Conservation (phyloP, 352 stramenopile genomes). For the Saprolegnia parasitica region DNA sequence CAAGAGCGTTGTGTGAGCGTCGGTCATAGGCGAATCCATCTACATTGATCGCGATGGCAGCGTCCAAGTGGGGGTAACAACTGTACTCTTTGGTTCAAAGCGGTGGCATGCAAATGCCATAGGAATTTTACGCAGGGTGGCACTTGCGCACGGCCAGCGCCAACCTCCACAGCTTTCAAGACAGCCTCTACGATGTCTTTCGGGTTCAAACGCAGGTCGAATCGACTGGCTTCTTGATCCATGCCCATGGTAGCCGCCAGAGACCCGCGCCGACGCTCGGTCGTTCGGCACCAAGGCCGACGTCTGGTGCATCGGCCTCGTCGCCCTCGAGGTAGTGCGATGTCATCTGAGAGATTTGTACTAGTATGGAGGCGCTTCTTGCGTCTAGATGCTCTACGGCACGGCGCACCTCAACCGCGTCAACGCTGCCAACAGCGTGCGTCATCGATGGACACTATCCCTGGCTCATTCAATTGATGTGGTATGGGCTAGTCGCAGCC, state of each 20-base stretch:
- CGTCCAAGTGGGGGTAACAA: conserved; percentile 39
- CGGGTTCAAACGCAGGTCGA: conserved; percentile 27
- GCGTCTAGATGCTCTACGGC: conserved; percentile 20
- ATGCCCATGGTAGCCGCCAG: conserved; percentile 21
- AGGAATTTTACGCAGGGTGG: conserved; percentile 42
- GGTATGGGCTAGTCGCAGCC: conserved; percentile 30
- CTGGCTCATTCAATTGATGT: not conserved
- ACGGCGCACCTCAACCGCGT: conserved; percentile 3
- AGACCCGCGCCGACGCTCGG: conserved; percentile 5
- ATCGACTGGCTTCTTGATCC: conserved; percentile 29
- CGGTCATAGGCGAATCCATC: conserved; percentile 44
- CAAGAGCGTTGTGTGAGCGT: not conserved
- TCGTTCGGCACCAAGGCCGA: conserved; percentile 40
- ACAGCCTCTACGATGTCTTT: conserved; percentile 32
- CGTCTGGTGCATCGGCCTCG: conserved; percentile 51
- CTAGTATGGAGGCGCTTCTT: too few relatives aligned
- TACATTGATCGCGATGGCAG: conserved; percentile 59
- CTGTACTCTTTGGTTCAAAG: not conserved
- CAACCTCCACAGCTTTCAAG: not conserved
- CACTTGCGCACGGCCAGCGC: conserved; percentile 9
- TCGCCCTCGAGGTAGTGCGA: conserved; percentile 54
- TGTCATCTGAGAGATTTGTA: too few relatives aligned
- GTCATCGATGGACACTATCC: not conserved
- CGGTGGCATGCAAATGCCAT: not conserved
- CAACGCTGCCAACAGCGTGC: not conserved